phyloP scores from a whole-genome alignment of 345 rosid genomes.

The Pistacia vera region DNA sequence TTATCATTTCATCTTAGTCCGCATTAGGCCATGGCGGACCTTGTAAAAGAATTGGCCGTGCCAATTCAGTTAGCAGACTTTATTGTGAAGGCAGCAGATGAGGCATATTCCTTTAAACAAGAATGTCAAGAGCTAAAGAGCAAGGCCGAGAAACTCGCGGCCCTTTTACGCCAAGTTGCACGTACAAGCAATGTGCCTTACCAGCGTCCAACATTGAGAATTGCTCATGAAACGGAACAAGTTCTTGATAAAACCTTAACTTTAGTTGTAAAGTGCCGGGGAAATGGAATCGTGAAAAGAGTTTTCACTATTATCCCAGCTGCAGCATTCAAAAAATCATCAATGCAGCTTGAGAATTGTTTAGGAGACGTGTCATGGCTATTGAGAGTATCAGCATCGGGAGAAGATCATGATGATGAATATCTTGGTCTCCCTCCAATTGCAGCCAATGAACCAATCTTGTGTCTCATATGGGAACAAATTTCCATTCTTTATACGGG shows the following conservation, averaged over 20 bases:
- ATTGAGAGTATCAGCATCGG: slow-evolving; percentile 62
- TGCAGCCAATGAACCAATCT: slow-evolving; percentile 82
- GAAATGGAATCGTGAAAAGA: slow-evolving; percentile 66
- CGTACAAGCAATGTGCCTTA: slow-evolving; percentile 74
- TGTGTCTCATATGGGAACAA: slow-evolving; percentile 90
- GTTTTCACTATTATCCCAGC: slow-evolving; percentile 83
- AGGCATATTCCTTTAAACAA: slow-evolving; percentile 72
- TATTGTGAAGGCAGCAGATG: slow-evolving; percentile 60
- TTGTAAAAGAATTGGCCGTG: slow-evolving; percentile 67
- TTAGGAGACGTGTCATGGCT: slow-evolving; percentile 85
- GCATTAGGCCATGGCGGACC: slow-evolving; percentile 66
- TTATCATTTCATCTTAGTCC: slow-evolving; percentile 19
- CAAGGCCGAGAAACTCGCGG: slow-evolving; percentile 73
- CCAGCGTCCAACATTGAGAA: slow-evolving; percentile 78
- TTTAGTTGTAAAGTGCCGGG: slow-evolving; percentile 66
- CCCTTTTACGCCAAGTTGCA: slow-evolving; percentile 74
- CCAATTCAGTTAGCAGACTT: slow-evolving; percentile 80
- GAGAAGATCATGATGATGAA: slow-evolving; percentile 60
- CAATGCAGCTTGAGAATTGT: slow-evolving; percentile 76
- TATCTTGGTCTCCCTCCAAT: slow-evolving; percentile 81
- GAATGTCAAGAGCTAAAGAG: slow-evolving; percentile 70
- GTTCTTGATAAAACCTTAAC: slow-evolving; percentile 68
- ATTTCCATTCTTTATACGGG: slow-evolving; percentile 72
- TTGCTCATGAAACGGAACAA: slow-evolving; percentile 74
- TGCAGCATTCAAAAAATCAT: slow-evolving; percentile 64